Percentiles rank a stretch among this genome's conserved stretches.
Evolutionary conservation across 768 basidiomycete species (phyloP).

Genomic region (Tubosaeta sp.): DNA sequence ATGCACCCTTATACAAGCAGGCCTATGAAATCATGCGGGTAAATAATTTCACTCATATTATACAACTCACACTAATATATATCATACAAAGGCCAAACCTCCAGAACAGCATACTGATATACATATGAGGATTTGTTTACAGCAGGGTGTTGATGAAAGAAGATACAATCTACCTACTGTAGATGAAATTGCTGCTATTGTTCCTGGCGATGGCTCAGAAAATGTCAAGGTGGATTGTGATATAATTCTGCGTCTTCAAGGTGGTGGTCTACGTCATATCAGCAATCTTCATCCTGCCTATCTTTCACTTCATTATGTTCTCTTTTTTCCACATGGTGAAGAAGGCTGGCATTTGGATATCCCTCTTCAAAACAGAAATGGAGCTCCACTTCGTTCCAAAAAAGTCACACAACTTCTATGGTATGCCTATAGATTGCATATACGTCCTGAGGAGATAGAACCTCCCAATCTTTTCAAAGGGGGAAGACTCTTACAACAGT

Average conservation of each 20-base stretch:
- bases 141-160: conserved; percentile 24
- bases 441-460: background rate
- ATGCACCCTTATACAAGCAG: conserved; percentile 28
- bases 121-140: background rate
- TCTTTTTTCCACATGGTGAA: conserved; percentile 40
- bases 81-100: conserved; percentile 6
- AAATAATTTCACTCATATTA: background rate
- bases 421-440: conserved; percentile 33
- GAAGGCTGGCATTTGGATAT: conserved; percentile 35
- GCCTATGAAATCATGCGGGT: conserved; percentile 30
- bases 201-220: conserved; percentile 31
- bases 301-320: conserved; percentile 37
- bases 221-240: conserved; percentile 21
- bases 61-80: too few species aligned
- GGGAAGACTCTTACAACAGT: conserved; percentile 42
- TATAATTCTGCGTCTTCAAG: conserved; percentile 30
- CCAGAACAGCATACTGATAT: conserved; percentile 14
- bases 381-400: conserved; percentile 1
- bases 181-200: conserved; percentile 33
- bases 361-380: background rate
- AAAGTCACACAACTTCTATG: conserved; percentile 29
- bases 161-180: conserved; percentile 35
- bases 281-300: conserved; percentile 35
- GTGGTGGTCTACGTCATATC: conserved; percentile 28
- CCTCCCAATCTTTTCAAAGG: conserved; percentile 31